These are phyloP conservation scores for Ulmus americana DNA, from an alignment of 331 rosid genomes.

Conservation along the genomic window DNA sequence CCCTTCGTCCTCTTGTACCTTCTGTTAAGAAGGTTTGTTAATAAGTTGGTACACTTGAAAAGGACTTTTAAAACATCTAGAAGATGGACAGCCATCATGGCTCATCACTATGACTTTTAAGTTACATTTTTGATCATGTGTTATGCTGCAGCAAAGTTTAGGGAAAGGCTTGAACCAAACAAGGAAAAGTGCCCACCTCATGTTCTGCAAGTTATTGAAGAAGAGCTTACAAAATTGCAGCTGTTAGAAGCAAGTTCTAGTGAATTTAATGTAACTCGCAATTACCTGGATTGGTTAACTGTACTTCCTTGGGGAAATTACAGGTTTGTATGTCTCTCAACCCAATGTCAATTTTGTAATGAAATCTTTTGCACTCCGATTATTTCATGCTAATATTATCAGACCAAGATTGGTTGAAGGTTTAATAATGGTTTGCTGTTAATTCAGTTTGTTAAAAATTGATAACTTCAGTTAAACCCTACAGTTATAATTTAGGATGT, in stretches of 20 bases:
- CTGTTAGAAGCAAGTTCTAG: constrained; percentile 95
- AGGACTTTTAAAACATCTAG: background rate
- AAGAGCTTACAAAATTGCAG: constrained; percentile 89
- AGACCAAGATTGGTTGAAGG: background rate
- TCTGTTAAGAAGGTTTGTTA: background rate
- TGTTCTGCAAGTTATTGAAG: constrained; percentile 90
- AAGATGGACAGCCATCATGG: background rate
- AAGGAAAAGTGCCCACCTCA: constrained; percentile 87
- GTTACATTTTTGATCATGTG: constrained; percentile 5
- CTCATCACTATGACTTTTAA: background rate
- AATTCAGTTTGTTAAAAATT: background rate
- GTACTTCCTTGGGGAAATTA: constrained; percentile 95
- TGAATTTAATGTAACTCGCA: constrained; percentile 95
- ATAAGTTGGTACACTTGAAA: background rate
- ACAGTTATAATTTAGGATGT: background rate
- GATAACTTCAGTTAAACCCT: background rate
- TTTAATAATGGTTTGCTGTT: background rate
- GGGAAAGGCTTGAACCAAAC: constrained; percentile 94
- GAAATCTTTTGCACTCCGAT: background rate
- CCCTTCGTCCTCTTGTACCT: background rate
- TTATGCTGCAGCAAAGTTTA: constrained; percentile 62
- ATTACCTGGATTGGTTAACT: constrained; percentile 98
- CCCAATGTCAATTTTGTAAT: background rate
- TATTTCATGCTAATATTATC: background rate
- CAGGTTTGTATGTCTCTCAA: constrained; percentile 47